Percentiles rank a stretch among this genome's conserved stretches.
Evolutionary conservation across 2,329 filamentous ascomycete genomes (phyloP).

Genomic region (Aspergillus thermomutatus): DNA sequence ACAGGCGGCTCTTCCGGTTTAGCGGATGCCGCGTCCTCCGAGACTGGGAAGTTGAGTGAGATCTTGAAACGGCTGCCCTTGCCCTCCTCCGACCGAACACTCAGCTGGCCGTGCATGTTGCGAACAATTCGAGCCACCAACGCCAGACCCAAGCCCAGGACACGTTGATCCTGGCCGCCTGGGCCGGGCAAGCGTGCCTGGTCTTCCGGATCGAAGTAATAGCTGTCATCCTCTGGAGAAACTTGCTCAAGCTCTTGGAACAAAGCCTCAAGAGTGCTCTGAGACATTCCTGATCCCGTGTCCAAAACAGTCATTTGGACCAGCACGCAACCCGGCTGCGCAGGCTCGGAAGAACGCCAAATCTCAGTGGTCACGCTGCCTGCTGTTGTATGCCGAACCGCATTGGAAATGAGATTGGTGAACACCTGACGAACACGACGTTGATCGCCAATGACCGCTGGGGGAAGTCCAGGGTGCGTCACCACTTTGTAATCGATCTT

Average conservation of each 20-base stretch:
- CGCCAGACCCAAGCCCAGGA: constrained; percentile 78
- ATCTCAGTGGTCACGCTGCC: constrained; percentile 70
- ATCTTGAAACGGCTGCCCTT: constrained; percentile 81
- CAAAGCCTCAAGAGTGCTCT: constrained; percentile 55
- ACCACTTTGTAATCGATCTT: constrained; percentile 66
- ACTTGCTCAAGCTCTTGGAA: constrained; percentile 68
- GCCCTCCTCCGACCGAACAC: constrained; percentile 77
- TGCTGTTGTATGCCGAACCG: constrained; percentile 69
- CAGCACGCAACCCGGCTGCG: constrained; percentile 54
- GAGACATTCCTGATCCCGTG: constrained; percentile 64
- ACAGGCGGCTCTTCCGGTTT: not conserved
- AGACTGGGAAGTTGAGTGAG: constrained; percentile 70
- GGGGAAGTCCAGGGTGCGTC: constrained; percentile 65
- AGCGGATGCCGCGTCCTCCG: constrained; percentile 24
- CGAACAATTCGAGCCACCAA: constrained; percentile 77
- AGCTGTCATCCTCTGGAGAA: constrained; percentile 51
- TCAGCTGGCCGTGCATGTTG: constrained; percentile 85
- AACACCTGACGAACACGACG: constrained; percentile 77
- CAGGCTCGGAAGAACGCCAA: constrained; percentile 49
- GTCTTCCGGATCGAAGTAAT: constrained; percentile 34
- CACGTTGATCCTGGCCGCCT: constrained; percentile 36
- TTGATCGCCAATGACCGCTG: constrained; percentile 71
- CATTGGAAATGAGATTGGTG: constrained; percentile 80
- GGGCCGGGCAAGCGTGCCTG: constrained; percentile 11
- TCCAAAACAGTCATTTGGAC: constrained; percentile 75